Base-by-base conservation (phyloP, 208 protist genomes). In the Crithidia sp. region DNA sequence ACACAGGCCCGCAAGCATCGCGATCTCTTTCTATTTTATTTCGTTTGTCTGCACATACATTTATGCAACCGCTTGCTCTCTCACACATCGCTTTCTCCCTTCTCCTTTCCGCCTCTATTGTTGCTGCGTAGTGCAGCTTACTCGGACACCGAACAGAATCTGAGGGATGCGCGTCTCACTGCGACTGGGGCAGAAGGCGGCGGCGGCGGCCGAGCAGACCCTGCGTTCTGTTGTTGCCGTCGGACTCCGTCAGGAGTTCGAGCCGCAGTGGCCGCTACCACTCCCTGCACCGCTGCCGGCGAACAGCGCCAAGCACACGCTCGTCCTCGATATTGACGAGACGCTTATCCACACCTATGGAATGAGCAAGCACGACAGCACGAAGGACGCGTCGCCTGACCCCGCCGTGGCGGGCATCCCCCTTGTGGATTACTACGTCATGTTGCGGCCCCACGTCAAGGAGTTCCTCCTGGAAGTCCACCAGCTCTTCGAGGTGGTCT, bases 261-360 rank as follows among this genome's bases (percentile, higher is more conserved):
- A 81, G 28, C 82, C 90, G 12, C 58, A 79, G 14, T 96, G 91
- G 88, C 83, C 89, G 47, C 64, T 96, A 9, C 89, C 92, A 12
- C 86, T 96, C 50, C 92, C 88, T 2, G 52, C 63, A 3, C 86
- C 83, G 47, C 80, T 87, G 47, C 82, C 76, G 16, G 40, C 52
- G 37, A 56, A 86, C 59, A 64, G 12, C 14, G 67, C 80, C 12
- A 93, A 91, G 67, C 84, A 87, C 59, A 95, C 89, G 45, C 74
- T 96, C n/a, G 83, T 96, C 39, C 76, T 96, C 10, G 92, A 96
- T 73, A 95, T 96, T 85, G 92, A 96, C 52, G 88, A 95, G 43
- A 95, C 92, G 3, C 85, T 96, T 28, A 74, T 89, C 28, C 89
- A 95, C 69, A 94, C 89, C 3, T 89, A 84, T 68, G 76, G 71